Conservation (phyloP, 1,284 basidiomycete species). For the Irpex rosettiformis region DNA sequence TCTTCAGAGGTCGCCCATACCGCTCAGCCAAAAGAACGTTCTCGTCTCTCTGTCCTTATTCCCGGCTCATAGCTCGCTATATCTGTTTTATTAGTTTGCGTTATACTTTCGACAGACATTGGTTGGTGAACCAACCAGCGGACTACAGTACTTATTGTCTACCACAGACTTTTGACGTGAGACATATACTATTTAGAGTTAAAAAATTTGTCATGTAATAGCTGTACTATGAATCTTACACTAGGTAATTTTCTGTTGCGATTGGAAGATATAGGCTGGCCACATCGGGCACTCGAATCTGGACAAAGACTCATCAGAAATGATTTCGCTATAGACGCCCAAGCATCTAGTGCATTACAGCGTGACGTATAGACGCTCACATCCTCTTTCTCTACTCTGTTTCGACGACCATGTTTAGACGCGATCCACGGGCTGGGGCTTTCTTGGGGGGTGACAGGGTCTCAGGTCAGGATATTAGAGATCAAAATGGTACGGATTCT, state of each 20-base stretch:
- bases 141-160: too few species aligned
- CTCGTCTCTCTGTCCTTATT: too few species aligned
- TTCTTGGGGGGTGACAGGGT: slow-evolving; percentile 94
- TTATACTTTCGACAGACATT: too few species aligned
- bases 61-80: too few species aligned
- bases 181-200: not conserved
- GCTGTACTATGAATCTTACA: not conserved
- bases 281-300: not conserved
- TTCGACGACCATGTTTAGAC: slow-evolving; percentile 63
- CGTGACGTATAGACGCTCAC: slow-evolving; percentile 1
- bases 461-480: slow-evolving; percentile 92
- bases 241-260: not conserved
- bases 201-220: not conserved
- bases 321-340: not conserved
- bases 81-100: too few species aligned
- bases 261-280: not conserved
- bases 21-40: too few species aligned
- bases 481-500: slow-evolving; percentile 83
- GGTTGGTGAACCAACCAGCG: too few species aligned
- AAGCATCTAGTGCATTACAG: not conserved
- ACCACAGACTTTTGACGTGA: too few species aligned
- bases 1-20: too few species aligned
- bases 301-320: too few species aligned
- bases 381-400: not conserved
- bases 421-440: slow-evolving; percentile 81